These are phyloP conservation scores for Colletotrichum neosansevieriae DNA, from an alignment of 2,329 filamentous ascomycete genomes.

Conservation along the genomic window DNA sequence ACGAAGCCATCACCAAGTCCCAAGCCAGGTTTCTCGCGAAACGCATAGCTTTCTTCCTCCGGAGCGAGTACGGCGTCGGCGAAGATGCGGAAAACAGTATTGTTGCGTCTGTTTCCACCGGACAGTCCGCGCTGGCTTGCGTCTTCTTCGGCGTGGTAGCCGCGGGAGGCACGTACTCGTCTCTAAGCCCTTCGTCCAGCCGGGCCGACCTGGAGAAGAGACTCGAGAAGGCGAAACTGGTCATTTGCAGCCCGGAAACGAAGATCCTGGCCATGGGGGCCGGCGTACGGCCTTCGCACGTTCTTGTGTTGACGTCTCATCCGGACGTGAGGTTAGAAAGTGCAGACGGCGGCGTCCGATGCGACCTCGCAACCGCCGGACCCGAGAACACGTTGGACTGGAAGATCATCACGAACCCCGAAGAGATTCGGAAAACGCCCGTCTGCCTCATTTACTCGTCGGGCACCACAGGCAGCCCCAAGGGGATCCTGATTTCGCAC, in stretches of 20 bases:
- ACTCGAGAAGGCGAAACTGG: neutral
- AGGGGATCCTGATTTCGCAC: neutral
- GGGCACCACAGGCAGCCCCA: neutral
- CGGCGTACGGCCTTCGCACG: neutral
- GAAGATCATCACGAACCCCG: neutral
- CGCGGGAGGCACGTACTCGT: neutral
- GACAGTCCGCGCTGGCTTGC: neutral
- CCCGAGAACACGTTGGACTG: neutral
- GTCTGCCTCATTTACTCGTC: slow-evolving; percentile 2
- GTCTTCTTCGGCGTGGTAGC: neutral
- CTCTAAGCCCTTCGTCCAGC: neutral
- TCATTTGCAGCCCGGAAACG: neutral
- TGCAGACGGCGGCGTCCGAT: neutral
- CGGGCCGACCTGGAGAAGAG: neutral
- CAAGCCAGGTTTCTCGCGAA: neutral
- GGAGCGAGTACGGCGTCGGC: neutral
- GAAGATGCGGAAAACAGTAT: neutral
- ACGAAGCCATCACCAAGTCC: neutral
- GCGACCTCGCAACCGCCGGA: neutral
- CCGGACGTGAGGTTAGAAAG: neutral
- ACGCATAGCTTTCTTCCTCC: neutral
- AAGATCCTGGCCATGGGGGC: neutral
- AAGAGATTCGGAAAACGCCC: neutral
- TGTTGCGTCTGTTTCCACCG: neutral
- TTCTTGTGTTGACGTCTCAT: neutral